Evolutionary conservation across 2,329 filamentous ascomycete species (phyloP).

Genomic region (Cladophialophora chaetospira): DNA sequence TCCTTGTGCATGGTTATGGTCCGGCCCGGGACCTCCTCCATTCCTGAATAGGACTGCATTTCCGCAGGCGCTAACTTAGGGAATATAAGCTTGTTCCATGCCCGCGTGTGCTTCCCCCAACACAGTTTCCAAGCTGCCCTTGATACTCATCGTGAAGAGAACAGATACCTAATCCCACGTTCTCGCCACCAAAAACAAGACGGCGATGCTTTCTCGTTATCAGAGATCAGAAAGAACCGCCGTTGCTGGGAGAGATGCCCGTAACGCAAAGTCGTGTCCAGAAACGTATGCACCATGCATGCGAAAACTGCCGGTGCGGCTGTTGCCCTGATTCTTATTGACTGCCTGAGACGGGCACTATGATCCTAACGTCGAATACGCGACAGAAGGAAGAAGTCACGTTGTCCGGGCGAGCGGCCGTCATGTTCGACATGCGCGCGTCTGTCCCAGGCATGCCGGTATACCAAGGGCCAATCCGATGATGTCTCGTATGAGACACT

Average conservation of each 20-base stretch:
- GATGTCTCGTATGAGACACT: neutral
- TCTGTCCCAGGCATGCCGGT: slow-evolving; percentile 26
- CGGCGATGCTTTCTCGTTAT: neutral
- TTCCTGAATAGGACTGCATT: neutral
- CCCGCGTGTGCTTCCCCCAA: neutral
- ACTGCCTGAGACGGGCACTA: too few species aligned
- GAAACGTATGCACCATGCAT: slow-evolving; percentile 18
- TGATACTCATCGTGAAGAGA: neutral
- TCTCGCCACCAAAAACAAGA: neutral
- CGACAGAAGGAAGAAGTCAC: slow-evolving; percentile 30
- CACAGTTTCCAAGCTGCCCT: neutral
- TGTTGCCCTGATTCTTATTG: too few species aligned
- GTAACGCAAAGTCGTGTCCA: neutral
- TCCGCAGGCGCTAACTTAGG: neutral
- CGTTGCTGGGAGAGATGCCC: neutral
- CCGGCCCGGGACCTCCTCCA: neutral
- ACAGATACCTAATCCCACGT: neutral
- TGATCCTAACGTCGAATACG: neutral
- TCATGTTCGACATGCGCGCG: slow-evolving; percentile 30
- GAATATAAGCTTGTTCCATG: neutral
- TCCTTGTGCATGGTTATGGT: neutral
- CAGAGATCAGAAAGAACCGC: neutral
- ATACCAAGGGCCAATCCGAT: slow-evolving; percentile 2
- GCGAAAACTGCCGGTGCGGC: slow-evolving; percentile 22
- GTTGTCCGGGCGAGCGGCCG: slow-evolving; percentile 31